Conservation (phyloP, 2,329 filamentous ascomycete genomes). For the Exophiala xenobiotica region DNA sequence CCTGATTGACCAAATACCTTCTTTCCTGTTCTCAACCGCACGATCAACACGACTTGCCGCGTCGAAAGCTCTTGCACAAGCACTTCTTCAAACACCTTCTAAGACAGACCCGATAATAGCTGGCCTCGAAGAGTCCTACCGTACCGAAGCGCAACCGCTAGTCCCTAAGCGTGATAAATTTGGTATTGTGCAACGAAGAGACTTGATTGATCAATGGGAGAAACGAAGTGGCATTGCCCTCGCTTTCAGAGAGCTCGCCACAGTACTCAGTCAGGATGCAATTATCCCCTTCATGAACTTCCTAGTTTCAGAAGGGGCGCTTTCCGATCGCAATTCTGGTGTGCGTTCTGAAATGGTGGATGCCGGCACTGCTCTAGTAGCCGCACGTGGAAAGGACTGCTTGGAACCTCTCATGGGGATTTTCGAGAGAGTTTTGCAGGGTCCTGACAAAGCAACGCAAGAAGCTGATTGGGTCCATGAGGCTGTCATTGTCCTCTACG, state of each 20-base stretch:
- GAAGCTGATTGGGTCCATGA: conserved; percentile 89
- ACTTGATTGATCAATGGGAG: conserved; percentile 88
- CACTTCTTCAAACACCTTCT: conserved; percentile 60
- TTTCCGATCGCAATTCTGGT: conserved; percentile 75
- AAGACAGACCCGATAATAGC: conserved; percentile 63
- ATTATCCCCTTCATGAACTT: conserved; percentile 80
- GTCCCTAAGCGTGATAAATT: conserved; percentile 85
- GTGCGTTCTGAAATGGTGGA: conserved; percentile 92
- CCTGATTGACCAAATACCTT: conserved; percentile 66
- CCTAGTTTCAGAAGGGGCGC: conserved; percentile 77
- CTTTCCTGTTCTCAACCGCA: conserved; percentile 78
- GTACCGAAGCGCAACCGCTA: conserved; percentile 76
- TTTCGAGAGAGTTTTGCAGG: conserved; percentile 84
- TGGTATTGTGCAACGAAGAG: conserved; percentile 88
- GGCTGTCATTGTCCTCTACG: conserved; percentile 96
- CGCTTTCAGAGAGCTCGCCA: conserved; percentile 78
- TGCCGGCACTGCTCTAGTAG: conserved; percentile 77
- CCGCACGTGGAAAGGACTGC: conserved; percentile 74
- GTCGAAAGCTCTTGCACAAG: conserved; percentile 75
- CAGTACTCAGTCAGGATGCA: conserved; percentile 65
- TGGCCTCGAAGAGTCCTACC: conserved; percentile 69
- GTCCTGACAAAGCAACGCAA: conserved; percentile 76
- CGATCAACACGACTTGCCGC: conserved; percentile 79
- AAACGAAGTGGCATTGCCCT: conserved; percentile 83
- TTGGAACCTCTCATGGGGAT: conserved; percentile 89